Percentiles rank a stretch among this genome's conserved stretches.
These are phyloP conservation scores for Pseudonitzschia pungens DNA, from an alignment of 108 stramenopile species.

Conservation along the genomic window DNA sequence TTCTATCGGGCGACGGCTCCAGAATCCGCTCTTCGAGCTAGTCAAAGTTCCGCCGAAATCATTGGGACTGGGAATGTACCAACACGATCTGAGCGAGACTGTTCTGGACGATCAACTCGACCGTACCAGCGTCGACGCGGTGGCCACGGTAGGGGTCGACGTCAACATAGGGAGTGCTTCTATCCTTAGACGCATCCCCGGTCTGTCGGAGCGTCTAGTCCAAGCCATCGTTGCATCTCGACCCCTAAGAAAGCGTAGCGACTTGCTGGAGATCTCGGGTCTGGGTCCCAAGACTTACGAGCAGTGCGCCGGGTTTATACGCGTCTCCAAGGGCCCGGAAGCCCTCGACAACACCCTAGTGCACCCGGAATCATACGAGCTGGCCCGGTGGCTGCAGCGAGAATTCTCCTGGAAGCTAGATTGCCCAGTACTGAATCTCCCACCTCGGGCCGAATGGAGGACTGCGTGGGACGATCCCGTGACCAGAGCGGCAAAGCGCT, in stretches of 20 bases:
- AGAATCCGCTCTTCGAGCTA: slow-evolving; percentile 63
- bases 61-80: slow-evolving; percentile 76
- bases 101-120: slow-evolving; percentile 55
- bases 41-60: slow-evolving; percentile 63
- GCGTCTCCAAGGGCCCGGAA: slow-evolving; percentile 45
- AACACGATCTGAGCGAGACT: slow-evolving; percentile 63
- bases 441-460: slow-evolving; percentile 26
- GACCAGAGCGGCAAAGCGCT: slow-evolving; percentile 38
- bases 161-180: slow-evolving; percentile 45
- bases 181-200: slow-evolving; percentile 61
- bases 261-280: slow-evolving; percentile 51
- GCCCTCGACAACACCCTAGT: slow-evolving; percentile 56
- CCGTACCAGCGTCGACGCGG: slow-evolving; percentile 48
- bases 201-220: slow-evolving; percentile 35
- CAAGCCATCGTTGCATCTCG: slow-evolving; percentile 46
- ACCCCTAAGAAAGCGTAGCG: slow-evolving; percentile 43
- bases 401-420: slow-evolving; percentile 39
- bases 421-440: slow-evolving; percentile 12
- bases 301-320: slow-evolving; percentile 63
- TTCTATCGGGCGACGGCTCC: slow-evolving; percentile 61
- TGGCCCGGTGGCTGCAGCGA: slow-evolving; percentile 54
- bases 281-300: slow-evolving; percentile 65
- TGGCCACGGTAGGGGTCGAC: slow-evolving; percentile 65
- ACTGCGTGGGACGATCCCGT: slow-evolving; percentile 30
- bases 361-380: slow-evolving; percentile 66